Conservation (phyloP, 345 rosid species). For the Geranium rotundifolium region DNA sequence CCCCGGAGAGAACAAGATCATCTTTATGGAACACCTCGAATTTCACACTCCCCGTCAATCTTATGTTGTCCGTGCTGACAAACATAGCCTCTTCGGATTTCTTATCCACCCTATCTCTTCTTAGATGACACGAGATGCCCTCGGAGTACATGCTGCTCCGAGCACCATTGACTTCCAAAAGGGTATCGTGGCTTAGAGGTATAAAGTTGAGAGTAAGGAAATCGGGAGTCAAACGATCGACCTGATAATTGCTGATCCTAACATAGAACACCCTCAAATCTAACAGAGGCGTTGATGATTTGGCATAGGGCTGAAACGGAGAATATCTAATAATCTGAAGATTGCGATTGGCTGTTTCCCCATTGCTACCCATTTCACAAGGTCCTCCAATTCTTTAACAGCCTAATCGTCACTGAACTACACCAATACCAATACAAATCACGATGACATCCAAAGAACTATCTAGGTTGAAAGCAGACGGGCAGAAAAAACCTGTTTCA, state of each 20-base stretch:
- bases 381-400: constrained; percentile 39
- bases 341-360: constrained; percentile 20
- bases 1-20: constrained; percentile 54
- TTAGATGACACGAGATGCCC: constrained; percentile 45
- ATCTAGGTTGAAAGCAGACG: constrained; percentile 3
- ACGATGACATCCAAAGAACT: constrained; percentile 10
- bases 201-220: constrained; percentile 57
- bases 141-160: constrained; percentile 46
- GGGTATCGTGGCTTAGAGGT: constrained; percentile 55
- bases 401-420: constrained; percentile 29
- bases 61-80: constrained; percentile 67
- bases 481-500: constrained; percentile 15
- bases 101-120: constrained; percentile 69
- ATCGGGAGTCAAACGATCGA: constrained; percentile 55
- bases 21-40: constrained; percentile 61
- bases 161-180: constrained; percentile 67
- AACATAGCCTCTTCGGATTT: constrained; percentile 69
- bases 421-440: constrained; percentile 12
- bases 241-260: constrained; percentile 48
- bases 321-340: constrained; percentile 42
- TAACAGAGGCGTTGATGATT: constrained; percentile 41
- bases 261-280: constrained; percentile 83
- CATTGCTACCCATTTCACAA: constrained; percentile 31
- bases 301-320: constrained; percentile 36
- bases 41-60: constrained; percentile 59